Evolutionary conservation across 495 filamentous ascomycete species (phyloP).

Genomic region (Annulohypoxylon bovei): DNA sequence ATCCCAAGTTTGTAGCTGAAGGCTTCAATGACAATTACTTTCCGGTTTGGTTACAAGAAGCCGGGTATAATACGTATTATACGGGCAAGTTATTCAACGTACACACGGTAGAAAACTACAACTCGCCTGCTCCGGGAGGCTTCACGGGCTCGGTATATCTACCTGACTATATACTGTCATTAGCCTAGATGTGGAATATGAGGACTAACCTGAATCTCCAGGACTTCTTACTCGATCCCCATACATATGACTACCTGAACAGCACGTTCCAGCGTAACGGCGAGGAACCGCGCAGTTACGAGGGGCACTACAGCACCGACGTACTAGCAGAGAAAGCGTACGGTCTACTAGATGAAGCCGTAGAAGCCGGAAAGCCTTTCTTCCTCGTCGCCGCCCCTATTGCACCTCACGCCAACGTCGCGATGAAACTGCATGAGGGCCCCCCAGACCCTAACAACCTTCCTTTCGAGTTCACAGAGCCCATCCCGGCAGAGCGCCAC

Average conservation of each 20-base stretch:
- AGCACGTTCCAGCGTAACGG: constrained; percentile 69
- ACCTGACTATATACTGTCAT: background rate
- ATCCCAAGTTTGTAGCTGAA: constrained; percentile 70
- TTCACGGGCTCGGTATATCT: constrained; percentile 56
- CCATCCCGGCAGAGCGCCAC: constrained; percentile 57
- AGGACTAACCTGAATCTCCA: constrained; percentile 10
- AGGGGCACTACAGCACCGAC: constrained; percentile 67
- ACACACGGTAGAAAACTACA: constrained; percentile 64
- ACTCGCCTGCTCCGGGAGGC: constrained; percentile 63
- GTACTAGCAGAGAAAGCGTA: constrained; percentile 69
- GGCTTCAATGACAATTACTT: constrained; percentile 72
- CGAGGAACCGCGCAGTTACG: constrained; percentile 63
- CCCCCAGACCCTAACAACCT: constrained; percentile 14
- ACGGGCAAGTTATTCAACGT: constrained; percentile 74
- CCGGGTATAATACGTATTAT: constrained; percentile 74
- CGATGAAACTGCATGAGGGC: constrained; percentile 26
- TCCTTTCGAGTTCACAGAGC: constrained; percentile 53
- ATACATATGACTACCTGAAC: constrained; percentile 73
- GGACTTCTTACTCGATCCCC: constrained; percentile 74
- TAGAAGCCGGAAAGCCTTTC: constrained; percentile 61
- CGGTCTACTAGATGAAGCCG: constrained; percentile 68
- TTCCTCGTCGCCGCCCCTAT: constrained; percentile 70
- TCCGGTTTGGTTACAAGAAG: constrained; percentile 71
- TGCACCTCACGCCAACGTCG: constrained; percentile 70
- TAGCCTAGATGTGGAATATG: background rate